Conservation (phyloP, 371 early-diverging fungal genomes). For the Mortierella sp. region DNA sequence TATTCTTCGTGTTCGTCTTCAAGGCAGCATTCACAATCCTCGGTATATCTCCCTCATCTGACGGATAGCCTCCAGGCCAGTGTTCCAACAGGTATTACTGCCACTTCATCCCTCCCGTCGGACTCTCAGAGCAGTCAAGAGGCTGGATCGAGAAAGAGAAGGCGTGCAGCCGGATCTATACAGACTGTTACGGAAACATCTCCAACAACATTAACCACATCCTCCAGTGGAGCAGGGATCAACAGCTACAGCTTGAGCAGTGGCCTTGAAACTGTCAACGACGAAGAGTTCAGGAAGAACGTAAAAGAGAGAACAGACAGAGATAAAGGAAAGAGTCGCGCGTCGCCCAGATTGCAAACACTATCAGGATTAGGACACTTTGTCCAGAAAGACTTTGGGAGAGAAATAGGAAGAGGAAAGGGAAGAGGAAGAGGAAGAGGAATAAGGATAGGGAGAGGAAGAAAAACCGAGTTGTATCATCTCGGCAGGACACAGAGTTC, state of each 20-base stretch:
- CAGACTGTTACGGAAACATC: no score
- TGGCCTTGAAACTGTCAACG: neutral
- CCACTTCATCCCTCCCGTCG: neutral
- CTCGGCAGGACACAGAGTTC: conserved; percentile 9
- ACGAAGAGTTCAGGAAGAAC: neutral
- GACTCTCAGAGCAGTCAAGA: neutral
- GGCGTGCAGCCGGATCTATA: neutral
- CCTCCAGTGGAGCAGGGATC: neutral
- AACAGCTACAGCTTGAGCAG: neutral
- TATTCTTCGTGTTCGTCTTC: neutral
- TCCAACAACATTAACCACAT: neutral
- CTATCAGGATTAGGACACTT: neutral
- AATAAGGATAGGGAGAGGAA: no score
- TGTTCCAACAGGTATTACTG: neutral
- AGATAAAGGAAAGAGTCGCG: conserved; percentile 26
- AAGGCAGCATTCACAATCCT: conserved; percentile 10
- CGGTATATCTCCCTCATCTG: conserved; percentile 15
- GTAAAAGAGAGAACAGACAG: neutral
- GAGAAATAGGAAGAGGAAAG: neutral
- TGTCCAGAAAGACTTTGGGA: neutral
- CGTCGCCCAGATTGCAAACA: neutral
- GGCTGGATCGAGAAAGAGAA: conserved; percentile 1
- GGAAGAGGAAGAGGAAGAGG: neutral
- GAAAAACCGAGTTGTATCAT: neutral
- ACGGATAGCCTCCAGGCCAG: neutral